These are phyloP conservation scores for Teratosphaeriaceae sp. DNA, from an alignment of 2,329 filamentous ascomycete genomes.

Conservation along the genomic window DNA sequence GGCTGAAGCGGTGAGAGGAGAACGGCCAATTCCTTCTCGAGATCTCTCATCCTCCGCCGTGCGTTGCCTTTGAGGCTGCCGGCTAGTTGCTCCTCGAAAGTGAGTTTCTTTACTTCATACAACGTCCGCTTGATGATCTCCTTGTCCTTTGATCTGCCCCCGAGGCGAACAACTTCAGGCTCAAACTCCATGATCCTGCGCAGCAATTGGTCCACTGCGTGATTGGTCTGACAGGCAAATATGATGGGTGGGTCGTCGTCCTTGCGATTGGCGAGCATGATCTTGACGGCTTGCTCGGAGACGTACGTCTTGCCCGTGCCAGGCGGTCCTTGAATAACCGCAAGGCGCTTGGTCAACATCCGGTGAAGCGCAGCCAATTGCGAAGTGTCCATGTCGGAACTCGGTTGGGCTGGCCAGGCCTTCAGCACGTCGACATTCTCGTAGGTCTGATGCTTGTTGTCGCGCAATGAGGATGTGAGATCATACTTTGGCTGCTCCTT, in stretches of 20 bases:
- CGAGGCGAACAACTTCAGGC: conserved; percentile 57
- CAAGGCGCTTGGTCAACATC: conserved; percentile 65
- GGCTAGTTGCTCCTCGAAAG: conserved; percentile 28
- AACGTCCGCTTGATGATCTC: conserved; percentile 60
- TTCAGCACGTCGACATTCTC: conserved; percentile 49
- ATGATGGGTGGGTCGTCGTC: conserved; percentile 61
- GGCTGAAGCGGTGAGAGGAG: conserved; percentile 40
- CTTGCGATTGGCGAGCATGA: conserved; percentile 55
- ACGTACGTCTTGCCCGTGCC: conserved; percentile 77
- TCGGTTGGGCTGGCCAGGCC: conserved; percentile 44
- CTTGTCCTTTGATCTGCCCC: conserved; percentile 61
- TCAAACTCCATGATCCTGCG: conserved; percentile 57
- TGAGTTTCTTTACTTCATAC: conserved; percentile 50
- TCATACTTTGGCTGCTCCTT: conserved; percentile 43
- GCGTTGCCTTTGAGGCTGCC: conserved; percentile 37
- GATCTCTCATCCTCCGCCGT: conserved; percentile 34
- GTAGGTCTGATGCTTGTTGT: conserved; percentile 31
- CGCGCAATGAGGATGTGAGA: conserved; percentile 31
- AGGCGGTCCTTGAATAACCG: conserved; percentile 79
- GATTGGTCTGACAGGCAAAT: conserved; percentile 81
- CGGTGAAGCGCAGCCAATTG: conserved; percentile 62
- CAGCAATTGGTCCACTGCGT: conserved; percentile 79
- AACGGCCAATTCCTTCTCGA: conserved; percentile 36
- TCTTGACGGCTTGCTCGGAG: conserved; percentile 63
- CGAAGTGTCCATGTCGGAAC: conserved; percentile 57